Percentiles rank a stretch among this genome's conserved stretches.
These are phyloP conservation scores for Cenococcum geophilum DNA, from an alignment of 495 filamentous ascomycete species.

Conservation along the genomic window DNA sequence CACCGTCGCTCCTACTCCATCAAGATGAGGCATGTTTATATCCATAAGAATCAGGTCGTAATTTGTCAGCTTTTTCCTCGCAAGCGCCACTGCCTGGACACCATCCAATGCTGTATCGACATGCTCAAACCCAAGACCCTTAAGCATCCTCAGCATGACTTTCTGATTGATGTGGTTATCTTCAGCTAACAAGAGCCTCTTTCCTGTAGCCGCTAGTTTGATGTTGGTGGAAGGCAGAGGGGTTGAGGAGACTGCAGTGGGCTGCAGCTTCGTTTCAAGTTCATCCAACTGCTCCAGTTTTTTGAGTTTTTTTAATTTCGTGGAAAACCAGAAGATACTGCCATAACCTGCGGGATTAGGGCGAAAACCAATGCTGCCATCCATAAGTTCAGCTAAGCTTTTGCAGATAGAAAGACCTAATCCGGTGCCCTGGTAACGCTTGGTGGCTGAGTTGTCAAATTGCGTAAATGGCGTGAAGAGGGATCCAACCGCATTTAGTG, in stretches of 20 bases:
- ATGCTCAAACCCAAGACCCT: constrained; percentile 48
- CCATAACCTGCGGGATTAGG: constrained; percentile 49
- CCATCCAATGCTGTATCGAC: constrained; percentile 53
- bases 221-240: constrained; percentile 22
- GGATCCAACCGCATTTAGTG: not conserved
- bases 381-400: constrained; percentile 27
- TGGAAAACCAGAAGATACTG: constrained; percentile 57
- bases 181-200: constrained; percentile 43
- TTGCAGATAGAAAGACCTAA: constrained; percentile 29
- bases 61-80: constrained; percentile 45
- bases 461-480: constrained; percentile 30
- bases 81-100: constrained; percentile 49
- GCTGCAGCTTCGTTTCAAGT: constrained; percentile 32
- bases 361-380: constrained; percentile 38
- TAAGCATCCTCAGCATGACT: constrained; percentile 55
- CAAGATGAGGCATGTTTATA: constrained; percentile 48
- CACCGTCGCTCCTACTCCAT: constrained; percentile 41
- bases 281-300: constrained; percentile 22
- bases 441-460: constrained; percentile 28
- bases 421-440: constrained; percentile 26
- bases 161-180: constrained; percentile 53
- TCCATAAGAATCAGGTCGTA: constrained; percentile 55
- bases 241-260: constrained; percentile 3
- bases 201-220: constrained; percentile 31
- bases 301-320: constrained; percentile 45